These are phyloP conservation scores for Boletus pseudo-olivaceus DNA, from an alignment of 768 basidiomycete species.

Conservation along the genomic window DNA sequence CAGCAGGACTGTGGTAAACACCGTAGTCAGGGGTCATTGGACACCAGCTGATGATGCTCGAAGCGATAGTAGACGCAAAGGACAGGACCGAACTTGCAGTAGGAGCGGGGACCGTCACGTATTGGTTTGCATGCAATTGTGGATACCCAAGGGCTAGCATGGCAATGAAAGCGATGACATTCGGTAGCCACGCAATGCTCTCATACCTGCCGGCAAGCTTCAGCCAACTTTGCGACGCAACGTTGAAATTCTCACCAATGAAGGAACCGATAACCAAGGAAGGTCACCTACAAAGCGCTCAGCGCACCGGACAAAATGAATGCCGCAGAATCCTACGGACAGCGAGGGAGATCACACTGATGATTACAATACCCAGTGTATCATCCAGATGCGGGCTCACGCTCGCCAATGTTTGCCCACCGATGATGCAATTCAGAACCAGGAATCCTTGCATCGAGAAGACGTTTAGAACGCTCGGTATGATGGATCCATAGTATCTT, in stretches of 20 bases:
- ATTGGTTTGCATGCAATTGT: slow-evolving; percentile 46
- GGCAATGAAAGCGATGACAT: slow-evolving; percentile 63
- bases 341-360: slow-evolving; percentile 29
- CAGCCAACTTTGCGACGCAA: not conserved
- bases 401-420: slow-evolving; percentile 57
- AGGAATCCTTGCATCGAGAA: slow-evolving; percentile 54
- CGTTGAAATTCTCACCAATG: slow-evolving; percentile 39
- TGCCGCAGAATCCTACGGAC: slow-evolving; percentile 15
- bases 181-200: slow-evolving; percentile 73
- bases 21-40: slow-evolving; percentile 47
- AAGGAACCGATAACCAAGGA: slow-evolving; percentile 63
- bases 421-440: slow-evolving; percentile 57
- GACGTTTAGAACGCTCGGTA: slow-evolving; percentile 46
- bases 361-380: slow-evolving; percentile 33
- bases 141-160: slow-evolving; percentile 68
- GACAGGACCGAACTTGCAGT: slow-evolving; percentile 37
- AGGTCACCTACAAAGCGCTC: slow-evolving; percentile 43
- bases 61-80: slow-evolving; percentile 42
- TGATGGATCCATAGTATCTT: slow-evolving; percentile 39
- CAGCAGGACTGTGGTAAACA: slow-evolving; percentile 48
- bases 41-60: slow-evolving; percentile 44
- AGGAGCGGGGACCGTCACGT: slow-evolving; percentile 34
- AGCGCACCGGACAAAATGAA: not conserved
- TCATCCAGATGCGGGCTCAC: slow-evolving; percentile 35
- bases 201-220: slow-evolving; percentile 54